Base-by-base conservation (phyloP, 2,329 filamentous ascomycete species). In the Pyricularia pennisetigena region DNA sequence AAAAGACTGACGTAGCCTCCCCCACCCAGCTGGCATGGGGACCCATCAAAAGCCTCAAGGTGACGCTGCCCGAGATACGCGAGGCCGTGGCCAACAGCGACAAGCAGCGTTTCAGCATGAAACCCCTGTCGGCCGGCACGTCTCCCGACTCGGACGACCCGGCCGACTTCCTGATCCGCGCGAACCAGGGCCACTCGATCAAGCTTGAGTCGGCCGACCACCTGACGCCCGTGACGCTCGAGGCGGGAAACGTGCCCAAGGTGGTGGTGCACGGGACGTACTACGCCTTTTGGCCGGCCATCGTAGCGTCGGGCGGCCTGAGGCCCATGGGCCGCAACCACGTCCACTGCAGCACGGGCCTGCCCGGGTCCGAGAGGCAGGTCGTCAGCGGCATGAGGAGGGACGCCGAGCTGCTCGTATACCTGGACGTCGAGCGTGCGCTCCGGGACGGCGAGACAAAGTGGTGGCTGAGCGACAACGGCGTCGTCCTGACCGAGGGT, bases 171-270 rank as follows among this genome's bases (percentile, higher is more conserved):
- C 83, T 96, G 35, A 97, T 99, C 79, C 93, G 95, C 74, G 95
- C 95, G 30, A 97, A 96, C 75, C 95, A 98, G 80, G 95, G 95
- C 68, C 95, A 98, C 81, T 93, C 88, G 73, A 91, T 99, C 75
- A 87, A 88, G 74, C 80, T 88, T 49, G 89, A 92, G 30, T 87
- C 87, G n/a, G 86, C 89, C 64, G 85, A 85, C 0, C 84, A 96
- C 2, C 85, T 97, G 3, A 84, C 82, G 24, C 88, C 89, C 7
- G 82, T 97, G 69, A 88, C 87, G 1, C 75, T 86, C 0, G 83
- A 84, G 41, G 79, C 76, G 7, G 83, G 74, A 28, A 86, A 86
- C 70, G 73, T 94, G 1, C 92, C 92, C 0, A 75, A 82, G 0
- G 82, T 84, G 0, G 92, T 93, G 3, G 86, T 98, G 2, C 94